Evolutionary conservation across 2,329 filamentous ascomycete species (phyloP), one percentile per base, ranked within the genome.

Genomic region (Aspergillus uvarum): DNA sequence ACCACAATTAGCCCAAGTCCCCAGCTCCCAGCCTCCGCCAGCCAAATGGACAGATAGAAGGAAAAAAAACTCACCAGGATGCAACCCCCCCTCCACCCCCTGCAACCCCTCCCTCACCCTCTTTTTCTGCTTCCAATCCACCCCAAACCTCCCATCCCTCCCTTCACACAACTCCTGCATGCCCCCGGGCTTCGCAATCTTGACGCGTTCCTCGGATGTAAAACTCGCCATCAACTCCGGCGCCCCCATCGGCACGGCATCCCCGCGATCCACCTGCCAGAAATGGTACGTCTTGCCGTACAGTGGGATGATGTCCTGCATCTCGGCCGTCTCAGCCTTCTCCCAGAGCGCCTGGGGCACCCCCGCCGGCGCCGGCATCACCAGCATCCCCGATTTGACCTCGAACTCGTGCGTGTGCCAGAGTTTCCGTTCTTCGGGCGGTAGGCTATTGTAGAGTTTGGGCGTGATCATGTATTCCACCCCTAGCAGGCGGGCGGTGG

Each of bases 271-370:
- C 16, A 89, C 85, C 81, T 96, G 90, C 92, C 92, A 96, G 47
- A 95, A 80, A 72, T 96, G 91, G 74, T 89, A 95, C 1, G 89
- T 86, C 72, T 96, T 96, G 10, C 92, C 92, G 70, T 96, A 96
- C 2, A 95, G 73, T 0, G 84, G 81, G 3, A 91, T 77, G 0
- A 95, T 82, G 59, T 92, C 82, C 63, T 89, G 85, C 90, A 96
- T 95, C 75, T 94, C 91, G 51, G 84, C 82, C 32, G 85, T 90
- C 78, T 96, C 92, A 2, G 90, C 88, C 4, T 81, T 73, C 64
- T 95, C 89, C 91, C 91, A 96, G 0, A 80, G 83, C 0, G 81
- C 75, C 24, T 82, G 80, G 0, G 88, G 87, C 0, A 73, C 54
- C 1, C 63, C 66, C 19, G 66, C 52, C 1, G 75, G 74, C 26